Base-by-base conservation (phyloP, 2,329 filamentous ascomycete species). In the Cordyceps cicadae region DNA sequence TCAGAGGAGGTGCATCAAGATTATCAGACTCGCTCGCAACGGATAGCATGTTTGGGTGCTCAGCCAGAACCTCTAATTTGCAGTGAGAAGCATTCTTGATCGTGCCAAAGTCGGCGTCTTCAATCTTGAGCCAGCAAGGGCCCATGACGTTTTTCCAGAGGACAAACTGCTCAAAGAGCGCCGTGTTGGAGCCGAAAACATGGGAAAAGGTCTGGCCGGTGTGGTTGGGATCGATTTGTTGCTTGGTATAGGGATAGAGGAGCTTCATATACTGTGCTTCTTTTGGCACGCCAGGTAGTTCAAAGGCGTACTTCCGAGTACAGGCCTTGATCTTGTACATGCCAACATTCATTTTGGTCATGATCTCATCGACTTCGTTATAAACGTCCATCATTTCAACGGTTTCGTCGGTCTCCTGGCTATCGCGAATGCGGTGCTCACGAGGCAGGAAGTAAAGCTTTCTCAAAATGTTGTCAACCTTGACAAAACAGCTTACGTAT, bases 141-240 rank as follows among this genome's bases (percentile, higher is more conserved):
- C 94, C 94, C 93, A 97, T 99, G 67, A 99, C 90, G 70, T 96
- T 96, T 77, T 97, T 97, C 89, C 92, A 97, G 5, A 99, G 81
- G 21, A 99, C 94, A 70, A 99, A 99, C 68, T 99, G 94, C 74
- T 99, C 94, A 67, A 99, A 99, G 0, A 99, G 80, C 1, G 90
- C 86, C 0, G 94, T 99, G 72, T 94, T 96, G 61, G 89, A 88
- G 32, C 95, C 94, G 67, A 99, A 99, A 26, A 96, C 87, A 65
- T 90, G 90, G 1, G 93, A 97, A 70, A 93, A 99, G 0, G 94
- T 97, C 71, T 96, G 87, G 32, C 94, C 94, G 46, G 80, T 84
- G 6, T 83, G 76, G 63, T 88, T 87, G 58, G 83, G 78, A n/a
- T 90, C 82, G 41, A 99, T 73, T 19, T 81, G 79, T 49, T 87